Base-by-base conservation (phyloP, 805 yeast species). In the Kodamaea kakaduensis region DNA sequence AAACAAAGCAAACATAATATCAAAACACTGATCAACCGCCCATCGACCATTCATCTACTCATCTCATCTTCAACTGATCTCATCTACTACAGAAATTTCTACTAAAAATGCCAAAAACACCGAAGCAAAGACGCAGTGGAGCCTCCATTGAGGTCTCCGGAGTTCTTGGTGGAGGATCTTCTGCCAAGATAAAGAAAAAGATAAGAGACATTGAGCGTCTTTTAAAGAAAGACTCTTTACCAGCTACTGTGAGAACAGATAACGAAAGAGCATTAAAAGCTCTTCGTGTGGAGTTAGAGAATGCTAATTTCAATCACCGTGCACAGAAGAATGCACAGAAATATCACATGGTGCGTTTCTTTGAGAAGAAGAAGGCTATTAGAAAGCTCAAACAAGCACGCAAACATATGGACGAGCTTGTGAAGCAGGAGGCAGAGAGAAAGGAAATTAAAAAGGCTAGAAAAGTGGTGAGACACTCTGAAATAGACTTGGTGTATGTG, bases 261-360 rank as follows among this genome's bases (percentile, higher is more conserved):
- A 82, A 85, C 44, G 93, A 86, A 58, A 76, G 95, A 58, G 82
- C 84, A 1, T 59, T 86, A 36, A 75, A 73, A 31, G 85, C 86
- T 1, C 59, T 83, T 42, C 67, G 72, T 33, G 59, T 67, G 4
- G 88, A 84, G 50, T 64, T 84, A 36, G 64, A 64, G 31, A 66
- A 67, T 25, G 73, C 75, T 12, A 68, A 71, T 41, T 42, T 57
- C 24, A 59, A 60, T 19, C 61, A 65, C 31, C 69, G 64, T 45
- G 73, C 75, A 12, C 73, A 69, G 43, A 68, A 72, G 35, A 61
- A 68, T 25, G 76, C 86, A 9, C 73, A 78, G 46, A 84, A 81
- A 61, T 93, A 93, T 56, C 96, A 87, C 54, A 88, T 87, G 89
- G 87, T 93, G 32, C 74, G 90, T 46, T 93, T 93, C 54, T 86